phyloP scores from a whole-genome alignment of 2,329 filamentous ascomycete species.

The Aspergillus clavatus region DNA sequence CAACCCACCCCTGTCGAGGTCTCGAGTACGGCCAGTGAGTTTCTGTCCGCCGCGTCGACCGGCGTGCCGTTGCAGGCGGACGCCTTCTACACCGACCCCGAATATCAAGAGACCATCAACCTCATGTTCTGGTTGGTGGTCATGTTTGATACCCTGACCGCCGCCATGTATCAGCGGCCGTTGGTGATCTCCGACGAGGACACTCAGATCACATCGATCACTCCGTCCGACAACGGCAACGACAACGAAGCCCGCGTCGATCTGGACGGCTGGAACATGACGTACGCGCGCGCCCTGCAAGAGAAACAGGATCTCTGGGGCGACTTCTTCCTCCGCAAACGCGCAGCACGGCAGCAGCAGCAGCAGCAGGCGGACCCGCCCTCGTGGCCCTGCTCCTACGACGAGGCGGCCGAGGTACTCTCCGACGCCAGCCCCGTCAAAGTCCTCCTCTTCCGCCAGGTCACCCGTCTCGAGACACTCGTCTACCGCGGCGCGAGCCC shows the following conservation, averaged over 20 bases:
- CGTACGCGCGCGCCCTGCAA: slow-evolving; percentile 2
- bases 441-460: slow-evolving; percentile 54
- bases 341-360: slow-evolving; percentile 5
- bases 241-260: slow-evolving; percentile 8
- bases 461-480: slow-evolving; percentile 53
- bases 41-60: no score
- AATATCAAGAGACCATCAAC: slow-evolving; percentile 46
- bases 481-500: slow-evolving; percentile 39
- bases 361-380: slow-evolving; percentile 19
- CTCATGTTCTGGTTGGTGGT: slow-evolving; percentile 55
- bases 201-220: slow-evolving; percentile 32
- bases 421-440: slow-evolving; percentile 55
- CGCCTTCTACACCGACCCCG: slow-evolving; percentile 14
- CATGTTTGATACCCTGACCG: slow-evolving; percentile 56
- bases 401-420: slow-evolving; percentile 48
- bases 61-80: slow-evolving; percentile 2
- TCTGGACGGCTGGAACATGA: slow-evolving; percentile 5
- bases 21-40: neutral
- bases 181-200: slow-evolving; percentile 46
- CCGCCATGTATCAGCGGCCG: slow-evolving; percentile 49
- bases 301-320: slow-evolving; percentile 36
- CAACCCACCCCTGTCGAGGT: neutral
- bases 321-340: slow-evolving; percentile 30
- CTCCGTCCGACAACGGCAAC: slow-evolving; percentile 1
- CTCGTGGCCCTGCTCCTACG: slow-evolving; percentile 53